Conservation (phyloP, 345 rosid species). For the Barbarea vulgaris region DNA sequence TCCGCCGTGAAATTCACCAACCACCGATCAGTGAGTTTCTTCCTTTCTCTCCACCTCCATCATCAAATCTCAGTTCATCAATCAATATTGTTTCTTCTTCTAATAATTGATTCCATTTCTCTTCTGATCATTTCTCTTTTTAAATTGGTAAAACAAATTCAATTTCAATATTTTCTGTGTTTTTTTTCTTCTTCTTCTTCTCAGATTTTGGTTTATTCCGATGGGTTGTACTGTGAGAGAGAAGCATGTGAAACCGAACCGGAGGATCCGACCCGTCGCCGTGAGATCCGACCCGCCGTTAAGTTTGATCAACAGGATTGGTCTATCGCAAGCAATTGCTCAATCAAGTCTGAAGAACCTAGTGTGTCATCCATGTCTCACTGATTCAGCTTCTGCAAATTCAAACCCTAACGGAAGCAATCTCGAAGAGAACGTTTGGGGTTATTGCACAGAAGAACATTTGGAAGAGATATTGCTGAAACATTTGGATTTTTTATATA, state of each 20-base stretch:
- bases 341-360: slow-evolving; percentile 67
- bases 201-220: background rate
- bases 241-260: slow-evolving; percentile 53
- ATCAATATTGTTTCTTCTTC: no score
- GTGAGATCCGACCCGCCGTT: slow-evolving; percentile 55
- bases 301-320: slow-evolving; percentile 44
- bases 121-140: background rate
- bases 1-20: slow-evolving; percentile 15
- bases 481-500: slow-evolving; percentile 63
- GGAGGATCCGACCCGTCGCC: slow-evolving; percentile 48
- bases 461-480: slow-evolving; percentile 70
- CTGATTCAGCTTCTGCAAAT: slow-evolving; percentile 39
- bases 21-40: slow-evolving; percentile 37
- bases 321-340: slow-evolving; percentile 48
- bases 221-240: slow-evolving; percentile 76
- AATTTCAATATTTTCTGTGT: background rate
- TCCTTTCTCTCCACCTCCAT: background rate
- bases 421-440: slow-evolving; percentile 65
- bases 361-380: slow-evolving; percentile 51
- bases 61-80: background rate
- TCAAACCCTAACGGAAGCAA: slow-evolving; percentile 32
- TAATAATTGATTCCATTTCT: background rate
- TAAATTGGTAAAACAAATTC: background rate
- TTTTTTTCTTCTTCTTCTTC: background rate
- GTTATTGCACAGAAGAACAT: slow-evolving; percentile 84